These are phyloP conservation scores for Coriolopsis trogii DNA, from an alignment of 1,284 basidiomycete species.

Conservation along the genomic window DNA sequence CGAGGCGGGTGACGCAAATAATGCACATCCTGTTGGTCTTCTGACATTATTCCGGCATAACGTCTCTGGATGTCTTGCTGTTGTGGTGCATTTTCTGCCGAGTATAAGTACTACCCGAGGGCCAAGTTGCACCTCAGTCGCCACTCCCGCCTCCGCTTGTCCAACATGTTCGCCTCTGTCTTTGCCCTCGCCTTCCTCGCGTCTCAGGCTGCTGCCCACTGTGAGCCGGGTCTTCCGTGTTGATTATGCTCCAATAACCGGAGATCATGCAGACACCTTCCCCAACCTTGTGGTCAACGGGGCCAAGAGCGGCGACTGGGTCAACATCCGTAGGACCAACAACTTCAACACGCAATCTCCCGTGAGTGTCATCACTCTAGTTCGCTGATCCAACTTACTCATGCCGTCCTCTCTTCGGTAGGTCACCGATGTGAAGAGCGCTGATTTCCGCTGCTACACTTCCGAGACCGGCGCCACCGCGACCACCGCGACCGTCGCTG, in stretches of 20 bases:
- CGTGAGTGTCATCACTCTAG: conserved; percentile 26
- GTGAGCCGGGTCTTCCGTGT: background rate
- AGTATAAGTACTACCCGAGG: background rate
- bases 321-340: conserved; percentile 46
- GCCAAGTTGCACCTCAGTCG: background rate
- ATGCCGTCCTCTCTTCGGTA: conserved; percentile 13
- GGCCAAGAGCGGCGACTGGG: conserved; percentile 33
- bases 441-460: conserved; percentile 50
- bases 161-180: conserved; percentile 8
- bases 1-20: too few relatives aligned
- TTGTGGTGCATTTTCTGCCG: too few relatives aligned
- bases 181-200: conserved; percentile 7
- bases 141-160: background rate
- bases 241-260: background rate
- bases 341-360: conserved; percentile 45
- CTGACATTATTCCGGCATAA: too few relatives aligned
- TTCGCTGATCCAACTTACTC: background rate
- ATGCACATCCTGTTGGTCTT: too few relatives aligned
- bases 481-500: conserved; percentile 40
- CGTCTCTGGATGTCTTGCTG: too few relatives aligned
- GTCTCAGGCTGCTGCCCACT: conserved; percentile 11
- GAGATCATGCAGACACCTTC: conserved; percentile 25
- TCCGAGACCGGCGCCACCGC: conserved; percentile 39
- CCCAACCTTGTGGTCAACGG: conserved; percentile 30
- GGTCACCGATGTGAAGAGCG: conserved; percentile 47